Base-by-base conservation (phyloP, 1,284 basidiomycete genomes). In the Irpex sp. region DNA sequence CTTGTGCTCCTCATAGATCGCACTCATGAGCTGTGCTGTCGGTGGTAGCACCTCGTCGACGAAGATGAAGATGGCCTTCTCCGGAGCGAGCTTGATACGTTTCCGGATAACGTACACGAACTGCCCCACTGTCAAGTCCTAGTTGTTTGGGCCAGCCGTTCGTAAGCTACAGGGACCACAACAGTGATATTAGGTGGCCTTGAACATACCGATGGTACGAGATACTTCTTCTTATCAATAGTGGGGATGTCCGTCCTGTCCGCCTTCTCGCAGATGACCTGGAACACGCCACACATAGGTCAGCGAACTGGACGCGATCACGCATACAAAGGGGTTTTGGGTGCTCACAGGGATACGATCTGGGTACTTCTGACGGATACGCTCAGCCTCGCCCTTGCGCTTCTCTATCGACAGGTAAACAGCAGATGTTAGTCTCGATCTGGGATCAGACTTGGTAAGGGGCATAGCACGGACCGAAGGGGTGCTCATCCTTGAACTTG, bases 191-290 rank as follows among this genome's bases (percentile, higher is more conserved):
- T 45, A 45, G 8, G 16, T n/a, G 51, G 12, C 61, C 58, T 16
- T 36, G 64, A 57, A 74, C 86, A 68, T 71, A 96, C 94, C 58
- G 95, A 96, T 58, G 97, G 97, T 3, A 99, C 97, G 54, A 99
- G 83, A 71, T 99, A 99, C 83, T 99, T 99, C 92, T 99, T 99
- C 93, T 99, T 99, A 84, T 99, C 97, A 72, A 99, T 98, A 19
- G 95, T 96, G 0, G 96, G 94, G 73, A 99, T 98, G 77, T 99
- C 97, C 61, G 96, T 97, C 73, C 93, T 88, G 81, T 99, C 96
- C 58, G 95, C 96, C 82, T 98, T 98, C 85, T 99, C 97, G 79
- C 97, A 99, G 77, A 99, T 99, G 66, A 99, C 96, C 95, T 98
- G 61, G 36, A 39, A 14, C 37, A 42, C 18, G 56, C 56, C 23